Evolutionary conservation across 306 rosid genomes (phyloP), one percentile per base, ranked within the genome.

Genomic region (Pachyrhizus erosus): DNA sequence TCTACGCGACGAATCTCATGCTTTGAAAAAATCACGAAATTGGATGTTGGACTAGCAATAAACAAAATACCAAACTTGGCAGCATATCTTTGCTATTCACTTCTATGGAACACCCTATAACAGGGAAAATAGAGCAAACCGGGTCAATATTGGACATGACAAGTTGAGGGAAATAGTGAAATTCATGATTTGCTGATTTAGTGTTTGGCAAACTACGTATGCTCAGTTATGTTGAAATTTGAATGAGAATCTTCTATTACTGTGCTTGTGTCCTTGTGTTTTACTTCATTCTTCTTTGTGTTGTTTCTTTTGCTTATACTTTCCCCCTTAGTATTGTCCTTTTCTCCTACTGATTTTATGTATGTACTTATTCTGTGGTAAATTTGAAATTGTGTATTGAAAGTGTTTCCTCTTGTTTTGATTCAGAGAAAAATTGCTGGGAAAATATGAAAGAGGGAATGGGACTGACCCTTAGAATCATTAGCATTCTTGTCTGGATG

Each of bases 401-500:
- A 51, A 17, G 2, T n/a, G 57, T 17, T 51, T 10, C 6, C 21
- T 51, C 6, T 10, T 51, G 57, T 17, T 51, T 51, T 51, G 6
- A 51, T 51, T 23, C 1, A 14, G n/a, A 46, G n/a, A 45, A 46
- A 46, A 4, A 49, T 5, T 7, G n/a, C 2, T 51, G 3, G 20
- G 10, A 51, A 46, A 51, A 17, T 17, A 17, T 51, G 57, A 51
- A 17, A 17, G 57, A 51, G 21, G 23, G 21, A 45, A 5, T 51
- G 57, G 23, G 8, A 0, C 21, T 51, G 9, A 51, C 9, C 96
- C 86, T 93, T 73, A 86, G 99, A 3, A 86, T 92, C 97, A 75
- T 93, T 96, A 58, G 97, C 91, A 89, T 96, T 95, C 90, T 95
- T 95, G 87, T 95, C 97, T 24, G 97, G 98, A 87, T 95, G 95